phyloP scores from a whole-genome alignment of 2,329 filamentous ascomycete species.

The Chaetomium strumarium region DNA sequence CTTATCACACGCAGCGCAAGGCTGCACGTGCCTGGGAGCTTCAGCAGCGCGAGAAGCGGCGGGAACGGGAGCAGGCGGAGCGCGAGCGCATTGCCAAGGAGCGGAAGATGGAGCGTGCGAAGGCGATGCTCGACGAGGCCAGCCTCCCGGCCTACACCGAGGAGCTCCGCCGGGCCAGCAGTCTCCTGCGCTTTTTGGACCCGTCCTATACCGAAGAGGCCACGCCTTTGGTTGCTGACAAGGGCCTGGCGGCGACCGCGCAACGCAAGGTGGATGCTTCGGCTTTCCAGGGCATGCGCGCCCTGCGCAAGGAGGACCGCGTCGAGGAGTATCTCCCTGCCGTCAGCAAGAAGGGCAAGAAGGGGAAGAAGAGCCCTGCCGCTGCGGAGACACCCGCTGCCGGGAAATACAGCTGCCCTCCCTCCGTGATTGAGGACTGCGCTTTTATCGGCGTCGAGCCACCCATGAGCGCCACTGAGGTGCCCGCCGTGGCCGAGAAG shows the following conservation, averaged over 20 bases:
- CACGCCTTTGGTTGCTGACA: slow-evolving; percentile 56
- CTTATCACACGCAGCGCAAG: slow-evolving; percentile 75
- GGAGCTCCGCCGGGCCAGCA: slow-evolving; percentile 84
- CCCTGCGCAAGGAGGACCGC: slow-evolving; percentile 79
- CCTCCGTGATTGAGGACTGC: slow-evolving; percentile 88
- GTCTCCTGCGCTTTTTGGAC: slow-evolving; percentile 86
- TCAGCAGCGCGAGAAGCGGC: slow-evolving; percentile 68
- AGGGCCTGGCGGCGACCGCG: slow-evolving; percentile 71
- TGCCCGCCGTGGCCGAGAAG: slow-evolving; percentile 76
- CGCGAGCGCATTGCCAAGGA: slow-evolving; percentile 66
- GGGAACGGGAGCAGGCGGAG: slow-evolving; percentile 77
- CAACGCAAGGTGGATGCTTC: slow-evolving; percentile 78
- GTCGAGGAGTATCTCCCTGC: slow-evolving; percentile 82
- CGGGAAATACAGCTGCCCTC: slow-evolving; percentile 73
- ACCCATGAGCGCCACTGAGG: slow-evolving; percentile 78
- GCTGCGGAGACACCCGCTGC: slow-evolving; percentile 36
- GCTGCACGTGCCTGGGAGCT: slow-evolving; percentile 80
- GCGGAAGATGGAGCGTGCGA: slow-evolving; percentile 68
- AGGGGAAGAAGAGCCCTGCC: slow-evolving; percentile 65
- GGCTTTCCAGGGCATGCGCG: slow-evolving; percentile 76
- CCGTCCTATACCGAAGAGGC: slow-evolving; percentile 65
- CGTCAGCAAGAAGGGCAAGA: slow-evolving; percentile 79
- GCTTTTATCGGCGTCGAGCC: slow-evolving; percentile 78
- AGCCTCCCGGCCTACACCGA: slow-evolving; percentile 84
- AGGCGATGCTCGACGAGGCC: slow-evolving; percentile 72